A percentile compares a stretch with the other conserved stretches of the same genome.
Conservation (phyloP, 2,329 filamentous ascomycete genomes). For the Fusarium liriodendri region DNA sequence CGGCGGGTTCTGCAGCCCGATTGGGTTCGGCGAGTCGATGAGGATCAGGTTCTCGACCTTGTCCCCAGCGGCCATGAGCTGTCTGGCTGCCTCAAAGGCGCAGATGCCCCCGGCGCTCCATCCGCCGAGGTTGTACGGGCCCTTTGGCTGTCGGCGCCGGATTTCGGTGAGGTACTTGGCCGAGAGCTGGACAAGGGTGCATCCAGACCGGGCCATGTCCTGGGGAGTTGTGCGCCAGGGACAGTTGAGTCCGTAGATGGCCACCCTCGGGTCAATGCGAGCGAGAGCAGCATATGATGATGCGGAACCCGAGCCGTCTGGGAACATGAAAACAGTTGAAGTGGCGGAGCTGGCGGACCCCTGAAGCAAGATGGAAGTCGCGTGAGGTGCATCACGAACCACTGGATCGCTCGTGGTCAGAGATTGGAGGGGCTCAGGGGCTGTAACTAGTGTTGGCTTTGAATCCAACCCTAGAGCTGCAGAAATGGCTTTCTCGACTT, state of each 20-base stretch:
- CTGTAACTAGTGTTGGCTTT: not conserved
- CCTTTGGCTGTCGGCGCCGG: conserved; percentile 74
- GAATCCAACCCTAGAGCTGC: not conserved
- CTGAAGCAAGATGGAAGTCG: conserved; percentile 40
- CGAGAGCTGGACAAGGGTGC: conserved; percentile 31
- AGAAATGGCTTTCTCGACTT: conserved; percentile 32
- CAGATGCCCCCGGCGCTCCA: conserved; percentile 84
- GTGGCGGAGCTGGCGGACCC: conserved; percentile 20
- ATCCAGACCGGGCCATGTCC: conserved; percentile 57
- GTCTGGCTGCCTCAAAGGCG: conserved; percentile 73
- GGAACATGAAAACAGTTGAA: conserved; percentile 41
- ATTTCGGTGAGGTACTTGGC: conserved; percentile 69
- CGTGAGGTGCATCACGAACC: conserved; percentile 22
- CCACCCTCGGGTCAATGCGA: conserved; percentile 56
- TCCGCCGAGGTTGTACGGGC: conserved; percentile 75
- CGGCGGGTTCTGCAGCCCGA: conserved; percentile 76
- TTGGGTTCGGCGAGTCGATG: conserved; percentile 74
- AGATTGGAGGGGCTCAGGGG: not conserved
- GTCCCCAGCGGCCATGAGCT: conserved; percentile 68
- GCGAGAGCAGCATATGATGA: conserved; percentile 46
- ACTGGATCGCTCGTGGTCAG: not conserved
- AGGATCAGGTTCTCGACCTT: conserved; percentile 70
- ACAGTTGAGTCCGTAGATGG: conserved; percentile 67
- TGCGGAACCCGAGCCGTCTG: conserved; percentile 46
- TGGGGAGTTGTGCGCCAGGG: conserved; percentile 72